Conservation (phyloP, 2,329 filamentous ascomycete species). For the Penicillium sp. region DNA sequence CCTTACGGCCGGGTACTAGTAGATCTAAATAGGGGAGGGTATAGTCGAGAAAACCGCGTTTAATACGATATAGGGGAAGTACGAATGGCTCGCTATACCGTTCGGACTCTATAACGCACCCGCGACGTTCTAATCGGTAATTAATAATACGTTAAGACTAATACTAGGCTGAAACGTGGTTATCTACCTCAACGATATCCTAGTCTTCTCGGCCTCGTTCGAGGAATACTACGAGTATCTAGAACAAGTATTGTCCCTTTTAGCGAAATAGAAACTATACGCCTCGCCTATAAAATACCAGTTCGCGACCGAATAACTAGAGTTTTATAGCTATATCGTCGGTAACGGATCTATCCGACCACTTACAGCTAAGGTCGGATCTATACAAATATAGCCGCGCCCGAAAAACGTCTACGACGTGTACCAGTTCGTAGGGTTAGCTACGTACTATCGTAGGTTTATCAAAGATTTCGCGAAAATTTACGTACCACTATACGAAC, state of each 20-base stretch:
- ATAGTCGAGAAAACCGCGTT: neutral
- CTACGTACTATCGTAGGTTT: too few relatives aligned
- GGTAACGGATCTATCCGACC: too few relatives aligned
- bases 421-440: too few relatives aligned
- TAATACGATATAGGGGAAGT: constrained; percentile 7
- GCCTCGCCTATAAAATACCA: neutral
- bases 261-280: neutral
- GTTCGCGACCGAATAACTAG: neutral
- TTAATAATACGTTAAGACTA: too few relatives aligned
- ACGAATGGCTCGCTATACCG: neutral
- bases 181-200: neutral
- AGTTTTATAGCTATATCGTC: constrained; percentile 8
- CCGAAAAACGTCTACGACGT: too few relatives aligned
- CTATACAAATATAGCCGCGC: too few relatives aligned
- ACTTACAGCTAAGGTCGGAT: too few relatives aligned
- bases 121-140: neutral
- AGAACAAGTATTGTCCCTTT: neutral
- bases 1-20: too few relatives aligned
- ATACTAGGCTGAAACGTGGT: too few relatives aligned
- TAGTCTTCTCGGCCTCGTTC: neutral
- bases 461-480: too few relatives aligned
- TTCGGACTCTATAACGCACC: neutral
- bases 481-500: neutral
- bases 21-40: neutral
- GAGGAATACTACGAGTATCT: neutral